Evolutionary conservation across 805 yeast genomes (phyloP).

Genomic region (Suhomyces prunicola): DNA sequence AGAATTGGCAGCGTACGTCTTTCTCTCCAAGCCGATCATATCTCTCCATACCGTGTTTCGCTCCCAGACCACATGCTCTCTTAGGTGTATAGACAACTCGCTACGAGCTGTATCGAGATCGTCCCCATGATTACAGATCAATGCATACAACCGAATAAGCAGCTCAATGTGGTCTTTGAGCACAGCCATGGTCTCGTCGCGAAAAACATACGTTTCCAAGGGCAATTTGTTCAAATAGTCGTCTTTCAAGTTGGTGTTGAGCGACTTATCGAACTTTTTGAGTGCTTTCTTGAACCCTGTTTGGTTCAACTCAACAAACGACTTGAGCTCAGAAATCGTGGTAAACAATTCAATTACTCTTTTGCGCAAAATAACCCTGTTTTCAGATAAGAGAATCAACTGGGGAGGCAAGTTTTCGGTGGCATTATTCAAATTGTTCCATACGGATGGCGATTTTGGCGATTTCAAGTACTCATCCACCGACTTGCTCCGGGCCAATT

Average conservation of each 20-base stretch:
- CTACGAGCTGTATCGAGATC: slow-evolving; percentile 44
- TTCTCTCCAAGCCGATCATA: slow-evolving; percentile 48
- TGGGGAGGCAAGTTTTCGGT: slow-evolving; percentile 28
- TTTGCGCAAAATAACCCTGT: slow-evolving; percentile 46
- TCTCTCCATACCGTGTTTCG: slow-evolving; percentile 56
- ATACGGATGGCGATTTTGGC: slow-evolving; percentile 32
- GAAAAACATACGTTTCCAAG: slow-evolving; percentile 37
- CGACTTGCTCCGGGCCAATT: slow-evolving; percentile 13
- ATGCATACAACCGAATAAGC: slow-evolving; percentile 33
- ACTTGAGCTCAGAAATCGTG: slow-evolving; percentile 46
- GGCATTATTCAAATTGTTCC: slow-evolving; percentile 24
- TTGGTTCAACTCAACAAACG: slow-evolving; percentile 49
- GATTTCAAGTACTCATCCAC: slow-evolving; percentile 38
- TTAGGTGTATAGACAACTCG: slow-evolving; percentile 54
- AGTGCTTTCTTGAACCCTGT: slow-evolving; percentile 53
- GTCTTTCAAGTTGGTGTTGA: slow-evolving; percentile 42
- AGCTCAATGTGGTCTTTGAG: slow-evolving; percentile 33
- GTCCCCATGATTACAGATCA: slow-evolving; percentile 35
- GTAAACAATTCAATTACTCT: slow-evolving; percentile 44
- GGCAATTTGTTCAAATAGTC: slow-evolving; percentile 47
- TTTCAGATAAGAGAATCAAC: slow-evolving; percentile 42
- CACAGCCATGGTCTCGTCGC: slow-evolving; percentile 25
- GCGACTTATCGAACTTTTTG: slow-evolving; percentile 52
- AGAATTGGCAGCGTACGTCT: slow-evolving; percentile 31
- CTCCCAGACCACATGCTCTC: slow-evolving; percentile 57